A percentile compares a stretch with the other conserved stretches of the same genome.
phyloP scores from a whole-genome alignment of 345 rosid species.

The Sonneratia caseolaris region DNA sequence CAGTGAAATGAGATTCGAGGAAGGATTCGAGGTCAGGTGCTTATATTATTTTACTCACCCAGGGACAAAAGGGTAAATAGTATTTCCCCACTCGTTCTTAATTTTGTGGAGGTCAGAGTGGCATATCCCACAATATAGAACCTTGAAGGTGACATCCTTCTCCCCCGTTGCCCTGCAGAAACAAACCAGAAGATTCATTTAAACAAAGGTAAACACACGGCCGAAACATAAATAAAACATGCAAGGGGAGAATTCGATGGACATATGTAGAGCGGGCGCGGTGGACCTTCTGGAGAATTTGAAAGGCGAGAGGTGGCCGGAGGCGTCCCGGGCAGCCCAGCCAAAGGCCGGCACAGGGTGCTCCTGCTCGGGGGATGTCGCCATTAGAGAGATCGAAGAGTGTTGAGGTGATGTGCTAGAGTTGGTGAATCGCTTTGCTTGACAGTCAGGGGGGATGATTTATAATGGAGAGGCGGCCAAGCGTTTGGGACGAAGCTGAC shows the following conservation, averaged over 20 bases:
- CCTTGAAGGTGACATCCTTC: constrained; percentile 26
- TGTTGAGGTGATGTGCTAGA: too few species aligned
- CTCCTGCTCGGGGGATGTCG: constrained; percentile 2
- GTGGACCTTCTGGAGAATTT: constrained; percentile 12
- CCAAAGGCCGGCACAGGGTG: constrained; percentile 12
- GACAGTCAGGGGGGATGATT: neutral
- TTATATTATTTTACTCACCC: constrained; percentile 14
- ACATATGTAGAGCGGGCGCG: too few species aligned
- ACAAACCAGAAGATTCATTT: too few species aligned
- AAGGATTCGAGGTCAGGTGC: too few species aligned
- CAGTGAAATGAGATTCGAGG: too few species aligned
- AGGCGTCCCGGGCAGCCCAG: constrained; percentile 17
- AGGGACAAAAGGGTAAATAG: constrained; percentile 32
- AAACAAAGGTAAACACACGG: too few species aligned
- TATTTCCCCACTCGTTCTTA: constrained; percentile 31
- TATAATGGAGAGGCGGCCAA: too few species aligned
- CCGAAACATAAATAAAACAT: too few species aligned
- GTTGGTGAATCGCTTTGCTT: too few species aligned
- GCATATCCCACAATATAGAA: constrained; percentile 35
- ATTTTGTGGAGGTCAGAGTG: constrained; percentile 29
- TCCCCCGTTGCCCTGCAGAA: constrained; percentile 13
- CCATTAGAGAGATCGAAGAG: neutral
- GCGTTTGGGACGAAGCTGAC: too few species aligned
- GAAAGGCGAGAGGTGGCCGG: constrained; percentile 13
- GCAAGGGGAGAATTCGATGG: too few species aligned